Evolutionary conservation across 139 green algal genomes (phyloP), one percentile per base, ranked within the genome.

Genomic region (Eudorina sp.): DNA sequence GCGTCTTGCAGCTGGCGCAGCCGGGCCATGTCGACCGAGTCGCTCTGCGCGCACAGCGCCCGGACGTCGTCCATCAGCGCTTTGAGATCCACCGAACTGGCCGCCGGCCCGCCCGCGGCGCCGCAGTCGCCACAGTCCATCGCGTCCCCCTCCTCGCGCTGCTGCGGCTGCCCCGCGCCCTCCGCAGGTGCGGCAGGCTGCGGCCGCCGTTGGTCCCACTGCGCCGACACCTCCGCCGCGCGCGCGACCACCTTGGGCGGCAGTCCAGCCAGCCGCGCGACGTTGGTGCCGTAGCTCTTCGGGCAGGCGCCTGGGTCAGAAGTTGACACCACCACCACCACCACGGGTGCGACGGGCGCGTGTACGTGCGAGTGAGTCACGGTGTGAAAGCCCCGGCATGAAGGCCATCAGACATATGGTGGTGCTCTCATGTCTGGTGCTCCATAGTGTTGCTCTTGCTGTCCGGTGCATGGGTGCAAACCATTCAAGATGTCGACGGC

Each of bases 221-320:
- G 41, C 14, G 83, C 68, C 4, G 68, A 82, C 40, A 88, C 83
- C 68, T 89, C n/a, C 0, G 88, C 91, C 4, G 93, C 93, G 4
- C 94, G 92, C 0, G 68, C 43, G 34, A 98, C 91, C 18, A 99
- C 94, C 18, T 34, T 14, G 7, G 89, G 90, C 0, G 97, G 96
- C 79, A 99, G 86, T 21, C 98, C 98, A 19, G 98, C 98, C 68
- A 99, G 94, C 7, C 95, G 93, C 18, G 98, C 98, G 21, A 99
- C 97, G 83, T 99, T 99, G 53, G 96, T 95, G 53, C 98, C 98
- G 89, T 99, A 99, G 79, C 92, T 97, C 86, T 96, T 98, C 45
- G 98, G 98, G 90, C 98, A 99, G 4, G 95, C 92, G 43, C 94
- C 94, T 34, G 45, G 48, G 53, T 8, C 55, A 68, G 5, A 68